Evolutionary conservation across 139 green algal species (phyloP).

Genomic region (Tetraselmis chui): DNA sequence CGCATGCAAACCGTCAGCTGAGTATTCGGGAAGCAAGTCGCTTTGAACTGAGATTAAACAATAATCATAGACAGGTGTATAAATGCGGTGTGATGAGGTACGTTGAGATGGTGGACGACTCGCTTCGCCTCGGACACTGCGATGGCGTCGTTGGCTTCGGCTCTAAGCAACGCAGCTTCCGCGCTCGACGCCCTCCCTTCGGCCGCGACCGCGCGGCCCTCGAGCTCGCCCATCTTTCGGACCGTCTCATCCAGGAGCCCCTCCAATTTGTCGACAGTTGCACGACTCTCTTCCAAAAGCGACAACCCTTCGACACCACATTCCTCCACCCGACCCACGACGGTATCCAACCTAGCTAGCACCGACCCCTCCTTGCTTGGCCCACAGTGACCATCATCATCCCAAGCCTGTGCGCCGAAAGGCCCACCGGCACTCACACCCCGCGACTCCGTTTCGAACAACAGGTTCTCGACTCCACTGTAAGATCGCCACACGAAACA

Average conservation of each 20-base stretch:
- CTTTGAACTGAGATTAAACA: too few relatives aligned
- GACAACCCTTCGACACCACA: background rate
- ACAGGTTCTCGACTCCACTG: too few relatives aligned
- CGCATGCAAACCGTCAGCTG: too few relatives aligned
- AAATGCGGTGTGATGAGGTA: too few relatives aligned
- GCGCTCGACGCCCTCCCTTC: too few relatives aligned
- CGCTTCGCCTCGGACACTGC: background rate
- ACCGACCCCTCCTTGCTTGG: background rate
- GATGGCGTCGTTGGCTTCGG: background rate
- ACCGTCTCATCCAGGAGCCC: background rate
- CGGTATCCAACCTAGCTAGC: background rate
- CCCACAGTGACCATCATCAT: too few relatives aligned
- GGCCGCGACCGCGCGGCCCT: background rate
- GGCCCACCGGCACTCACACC: too few relatives aligned
- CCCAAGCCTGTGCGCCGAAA: too few relatives aligned
- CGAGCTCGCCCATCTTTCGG: background rate
- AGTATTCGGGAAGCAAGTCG: too few relatives aligned
- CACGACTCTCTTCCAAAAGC: background rate
- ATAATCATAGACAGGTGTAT: too few relatives aligned
- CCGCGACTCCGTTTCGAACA: too few relatives aligned
- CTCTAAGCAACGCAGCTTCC: background rate
- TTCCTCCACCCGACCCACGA: background rate
- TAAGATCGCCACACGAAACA: too few relatives aligned
- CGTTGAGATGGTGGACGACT: background rate
- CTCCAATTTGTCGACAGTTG: background rate